Evolutionary conservation across 2,329 filamentous ascomycete species (phyloP), one percentile per base, ranked within the genome.

Genomic region (Beauveria sp.): DNA sequence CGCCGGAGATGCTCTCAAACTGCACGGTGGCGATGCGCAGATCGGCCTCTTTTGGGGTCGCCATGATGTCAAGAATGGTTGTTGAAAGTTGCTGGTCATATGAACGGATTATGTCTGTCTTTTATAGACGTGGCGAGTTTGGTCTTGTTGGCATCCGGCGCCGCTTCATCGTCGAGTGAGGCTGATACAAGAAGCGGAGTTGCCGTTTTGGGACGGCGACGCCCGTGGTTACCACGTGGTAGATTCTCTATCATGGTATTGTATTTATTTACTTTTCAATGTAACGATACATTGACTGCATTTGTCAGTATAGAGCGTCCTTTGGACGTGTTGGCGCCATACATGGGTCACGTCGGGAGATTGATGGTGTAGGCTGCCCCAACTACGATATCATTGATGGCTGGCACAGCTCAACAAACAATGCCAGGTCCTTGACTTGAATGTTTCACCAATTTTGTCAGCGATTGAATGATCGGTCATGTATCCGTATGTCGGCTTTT

Each of bases 21-120:
- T 65, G 63, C 4, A 63, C 60, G 2, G 64, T 61, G 8, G 60
- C 60, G 51, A 64, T 64, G 53, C 46, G 60, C 18, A 61, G 53
- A 9, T 59, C 38, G 5, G 57, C 20, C 30, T n/a, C 24, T 24
- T 38, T 49, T 6, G n/a, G 10, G 10, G 18, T 6, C 9, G 34
- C 3, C 45, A 58, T 58, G 45, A 5, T 54, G 7, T 30, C 26
- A 3, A 8, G 42, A 43, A 43, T 38, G 34, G 34, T 5, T 6
- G 16, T 38, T 38, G 34, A 38, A 38, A 38, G 5, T 16, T 38
- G 5, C 34, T 38, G 5, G 20, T 14, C 3, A 6, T 12, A 5
- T 49, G 3, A 18, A 18, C 12, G 22, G 46, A 9, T 7, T 2
- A 16, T 9, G 5, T 7, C 2, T 8, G 20, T 10, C 26, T 6